Conservation (phyloP, 2,329 filamentous ascomycete species). For the Penicillium sp. region DNA sequence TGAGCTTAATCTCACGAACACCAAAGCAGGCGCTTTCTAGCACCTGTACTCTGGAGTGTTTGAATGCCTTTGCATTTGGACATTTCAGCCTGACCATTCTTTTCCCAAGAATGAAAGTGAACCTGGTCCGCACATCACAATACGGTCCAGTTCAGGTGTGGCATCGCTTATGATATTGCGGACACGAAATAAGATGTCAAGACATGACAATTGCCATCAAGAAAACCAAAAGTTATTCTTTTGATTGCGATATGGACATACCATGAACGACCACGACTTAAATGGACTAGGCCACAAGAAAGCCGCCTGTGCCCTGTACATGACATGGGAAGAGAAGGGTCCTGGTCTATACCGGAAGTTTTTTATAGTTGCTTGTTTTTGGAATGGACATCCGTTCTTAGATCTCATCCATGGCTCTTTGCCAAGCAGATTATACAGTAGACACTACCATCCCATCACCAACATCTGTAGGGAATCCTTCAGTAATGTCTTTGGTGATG, state of each 20-base stretch:
- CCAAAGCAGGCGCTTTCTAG: slow-evolving; percentile 3
- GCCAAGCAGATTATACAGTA: too few species aligned
- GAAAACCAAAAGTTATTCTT: slow-evolving; percentile 17
- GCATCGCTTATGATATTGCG: slow-evolving; percentile 7
- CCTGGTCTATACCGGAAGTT: slow-evolving; percentile 26
- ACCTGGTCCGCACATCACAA: slow-evolving; percentile 1
- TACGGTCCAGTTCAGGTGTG: slow-evolving; percentile 1
- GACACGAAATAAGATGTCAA: slow-evolving; percentile 11
- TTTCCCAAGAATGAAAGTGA: background rate
- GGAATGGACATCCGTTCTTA: too few species aligned
- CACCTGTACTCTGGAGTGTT: too few species aligned
- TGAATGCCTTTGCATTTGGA: too few species aligned
- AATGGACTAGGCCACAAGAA: slow-evolving; percentile 20
- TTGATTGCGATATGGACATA: slow-evolving; percentile 26
- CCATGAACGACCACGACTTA: slow-evolving; percentile 28
- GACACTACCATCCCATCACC: too few species aligned
- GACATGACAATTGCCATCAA: slow-evolving; percentile 17
- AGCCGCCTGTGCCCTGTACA: slow-evolving; percentile 27
- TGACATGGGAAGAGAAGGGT: slow-evolving; percentile 24
- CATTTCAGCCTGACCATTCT: background rate
- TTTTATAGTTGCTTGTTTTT: slow-evolving; percentile 17
- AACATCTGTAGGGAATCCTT: too few species aligned
- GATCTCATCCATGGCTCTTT: too few species aligned
- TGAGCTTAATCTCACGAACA: slow-evolving; percentile 41
- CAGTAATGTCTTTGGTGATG: background rate